phyloP scores from a whole-genome alignment of 257 asterid species.

The Galeopsis tetrahit region DNA sequence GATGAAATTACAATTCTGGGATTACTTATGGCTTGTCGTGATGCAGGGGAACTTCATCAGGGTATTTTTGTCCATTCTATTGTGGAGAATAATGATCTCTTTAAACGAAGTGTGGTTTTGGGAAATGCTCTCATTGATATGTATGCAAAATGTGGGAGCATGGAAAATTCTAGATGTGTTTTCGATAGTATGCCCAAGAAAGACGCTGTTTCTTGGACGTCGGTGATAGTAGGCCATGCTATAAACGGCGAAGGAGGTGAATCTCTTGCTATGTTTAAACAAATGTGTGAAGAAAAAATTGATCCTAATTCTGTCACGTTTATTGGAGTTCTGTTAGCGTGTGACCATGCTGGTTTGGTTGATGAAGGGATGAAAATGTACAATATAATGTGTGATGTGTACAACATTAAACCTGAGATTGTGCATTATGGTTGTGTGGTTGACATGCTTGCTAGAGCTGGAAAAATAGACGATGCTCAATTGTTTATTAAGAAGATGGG shows the following conservation, averaged over 20 bases:
- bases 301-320: constrained; percentile 54
- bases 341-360: constrained; percentile 50
- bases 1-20: constrained; percentile 56
- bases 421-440: constrained; percentile 53
- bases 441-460: constrained; percentile 57
- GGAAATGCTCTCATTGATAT: constrained; percentile 55
- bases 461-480: constrained; percentile 50
- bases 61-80: constrained; percentile 45
- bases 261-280: constrained; percentile 40
- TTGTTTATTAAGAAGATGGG: constrained; percentile 40
- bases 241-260: constrained; percentile 47
- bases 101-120: constrained; percentile 37
- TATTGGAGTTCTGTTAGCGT: constrained; percentile 49
- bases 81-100: constrained; percentile 35
- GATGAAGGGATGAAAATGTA: constrained; percentile 47
- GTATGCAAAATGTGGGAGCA: constrained; percentile 58
- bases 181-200: constrained; percentile 41
- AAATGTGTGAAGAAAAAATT: constrained; percentile 47
- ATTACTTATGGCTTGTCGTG: constrained; percentile 56
- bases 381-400: constrained; percentile 35
- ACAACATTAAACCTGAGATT: constrained; percentile 41
- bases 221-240: constrained; percentile 56
- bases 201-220: constrained; percentile 57
- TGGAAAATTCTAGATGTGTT: constrained; percentile 39
- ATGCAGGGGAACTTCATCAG: constrained; percentile 40